Conservation (phyloP, 208 protist species). For the Histomonas meleagridis region DNA sequence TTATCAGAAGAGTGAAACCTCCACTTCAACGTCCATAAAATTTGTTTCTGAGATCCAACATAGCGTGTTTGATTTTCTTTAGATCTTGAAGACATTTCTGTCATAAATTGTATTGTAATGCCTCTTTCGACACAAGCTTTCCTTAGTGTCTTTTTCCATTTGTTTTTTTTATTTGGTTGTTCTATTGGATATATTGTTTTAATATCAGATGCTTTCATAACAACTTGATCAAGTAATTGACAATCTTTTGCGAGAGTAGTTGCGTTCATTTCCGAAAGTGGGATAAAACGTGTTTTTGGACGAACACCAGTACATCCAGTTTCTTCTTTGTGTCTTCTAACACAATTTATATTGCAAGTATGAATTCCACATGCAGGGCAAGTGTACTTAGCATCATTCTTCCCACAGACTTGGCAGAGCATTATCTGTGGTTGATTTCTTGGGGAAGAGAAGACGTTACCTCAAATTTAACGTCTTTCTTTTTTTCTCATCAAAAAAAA, state of each 20-base stretch:
- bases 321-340: neutral
- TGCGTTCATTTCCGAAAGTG: neutral
- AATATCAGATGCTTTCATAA: neutral
- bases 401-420: neutral
- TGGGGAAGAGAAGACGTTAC: no score
- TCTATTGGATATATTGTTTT: no score
- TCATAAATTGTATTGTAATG: slow-evolving; percentile 3
- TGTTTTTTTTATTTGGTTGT: neutral
- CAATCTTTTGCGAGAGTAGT: neutral
- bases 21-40: neutral
- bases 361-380: neutral
- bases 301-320: neutral
- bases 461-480: no score
- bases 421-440: no score
- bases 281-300: neutral
- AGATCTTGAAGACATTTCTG: neutral
- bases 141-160: neutral
- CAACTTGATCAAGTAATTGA: neutral
- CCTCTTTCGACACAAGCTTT: neutral
- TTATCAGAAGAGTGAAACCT: neutral
- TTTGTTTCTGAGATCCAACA: neutral
- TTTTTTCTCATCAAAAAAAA: no score
- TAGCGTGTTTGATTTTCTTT: neutral
- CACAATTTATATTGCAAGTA: neutral
- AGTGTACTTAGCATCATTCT: neutral